Evolutionary conservation across 1,284 basidiomycete species (phyloP), one percentile per base, ranked within the genome.

Genomic region (Puccinia horiana): DNA sequence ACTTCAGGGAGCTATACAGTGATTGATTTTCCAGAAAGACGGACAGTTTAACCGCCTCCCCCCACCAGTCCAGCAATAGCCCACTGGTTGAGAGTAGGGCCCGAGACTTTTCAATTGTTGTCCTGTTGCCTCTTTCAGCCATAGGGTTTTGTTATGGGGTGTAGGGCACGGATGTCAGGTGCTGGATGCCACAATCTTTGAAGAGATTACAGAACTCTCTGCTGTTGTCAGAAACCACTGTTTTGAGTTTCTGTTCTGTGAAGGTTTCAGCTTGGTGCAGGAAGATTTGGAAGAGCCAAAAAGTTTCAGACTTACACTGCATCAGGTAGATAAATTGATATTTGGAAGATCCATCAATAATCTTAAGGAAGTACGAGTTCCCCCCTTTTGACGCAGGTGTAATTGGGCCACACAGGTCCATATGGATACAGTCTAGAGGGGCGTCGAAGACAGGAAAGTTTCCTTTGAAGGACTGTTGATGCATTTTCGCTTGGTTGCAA

Each of bases 11-110:
- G 29, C n/a, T 32, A 29, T 65, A 5, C 5, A 86, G 84, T 0
- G 86, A 85, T 0, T 85, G 84, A 81, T 89, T 88, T 52, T 84
- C 83, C 2, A 89, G 44, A 85, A 86, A 89, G 12, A 85, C 83
- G 20, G 83, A 84, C 76, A 87, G 85, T 1, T 76, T 42, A 32
- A 85, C 81, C 0, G 86, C 87, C 76, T 88, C 86, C 0, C 84
- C 85, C 88, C 88, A 88, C 11, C 87, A 85, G 42, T 70, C 83
- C 54, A 76, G 80, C 9, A 85, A 87, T 0, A 88, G 84, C 9
- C 83, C 78, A 0, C 86, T 49, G 23, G 83, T 82, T 11, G 84
- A 54, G 0, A 88, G 83, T 83, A 88, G 84, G 0, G 85, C 84
- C 0, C 85, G 76, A 9, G 83, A 83, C 32, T 81, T 83, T n/a